Conservation (phyloP, 169 alveolate species). For the Theileria annulata region DNA sequence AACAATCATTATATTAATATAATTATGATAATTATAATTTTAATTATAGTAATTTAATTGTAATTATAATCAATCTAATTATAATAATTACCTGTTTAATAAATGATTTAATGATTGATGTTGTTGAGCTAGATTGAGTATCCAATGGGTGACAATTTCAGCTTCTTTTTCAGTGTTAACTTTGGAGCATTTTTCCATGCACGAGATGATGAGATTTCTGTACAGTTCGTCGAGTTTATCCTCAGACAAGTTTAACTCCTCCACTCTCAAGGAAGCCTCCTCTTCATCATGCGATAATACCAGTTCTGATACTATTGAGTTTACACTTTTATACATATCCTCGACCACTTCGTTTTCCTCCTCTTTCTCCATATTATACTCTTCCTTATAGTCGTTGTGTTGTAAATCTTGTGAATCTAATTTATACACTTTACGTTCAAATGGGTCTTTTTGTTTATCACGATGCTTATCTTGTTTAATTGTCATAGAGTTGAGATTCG, state of each 20-base stretch:
- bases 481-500: neutral
- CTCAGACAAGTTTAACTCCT: slow-evolving; percentile 43
- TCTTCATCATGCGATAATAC: slow-evolving; percentile 50
- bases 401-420: neutral
- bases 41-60: neutral
- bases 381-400: neutral
- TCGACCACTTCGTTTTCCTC: slow-evolving; percentile 9
- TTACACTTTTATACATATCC: slow-evolving; percentile 12
- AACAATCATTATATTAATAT: too few relatives aligned
- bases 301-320: slow-evolving; percentile 50
- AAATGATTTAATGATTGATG: slow-evolving; percentile 33
- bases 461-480: neutral
- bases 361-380: neutral
- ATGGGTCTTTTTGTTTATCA: neutral
- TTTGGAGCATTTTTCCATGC: slow-evolving; percentile 63
- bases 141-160: slow-evolving; percentile 46
- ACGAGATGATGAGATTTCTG: slow-evolving; percentile 8
- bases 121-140: slow-evolving; percentile 29
- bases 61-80: neutral
- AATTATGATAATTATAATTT: too few relatives aligned
- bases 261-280: slow-evolving; percentile 55
- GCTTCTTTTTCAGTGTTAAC: slow-evolving; percentile 53
- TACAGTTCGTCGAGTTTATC: slow-evolving; percentile 35
- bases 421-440: neutral
- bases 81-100: neutral